Base-by-base conservation (phyloP, 495 filamentous ascomycete species). In the Neurospora sp. region DNA sequence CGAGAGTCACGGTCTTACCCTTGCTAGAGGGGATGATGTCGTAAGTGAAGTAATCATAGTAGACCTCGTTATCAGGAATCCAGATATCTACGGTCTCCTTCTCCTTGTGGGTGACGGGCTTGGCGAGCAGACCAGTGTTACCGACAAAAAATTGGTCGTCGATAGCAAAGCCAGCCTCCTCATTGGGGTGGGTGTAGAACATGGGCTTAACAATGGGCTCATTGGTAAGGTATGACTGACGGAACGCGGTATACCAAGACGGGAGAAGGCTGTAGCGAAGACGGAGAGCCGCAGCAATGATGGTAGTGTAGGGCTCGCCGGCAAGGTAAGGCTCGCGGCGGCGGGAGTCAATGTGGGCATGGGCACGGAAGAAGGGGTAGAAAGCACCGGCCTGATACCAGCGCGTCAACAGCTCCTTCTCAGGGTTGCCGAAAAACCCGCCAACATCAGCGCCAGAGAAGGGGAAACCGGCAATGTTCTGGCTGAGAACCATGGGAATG, bases 291-390 rank as follows among this genome's bases (percentile, higher is more conserved):
- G 94, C 89, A 0, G 92, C 90, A 75, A 97, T 95, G 78, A 97
- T 97, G 41, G 87, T 86, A 35, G 88, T 91, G 81, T 97, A 93
- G 0, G 94, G 95, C 74, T 95, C 90, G 48, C 91, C 92, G 22
- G 89, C 86, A 40, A 99, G 84, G 79, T 98, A 98, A 5, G 96
- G 96, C 84, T 99, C 96, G 44, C 96, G 90, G 14, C 96, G 91
- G 35, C 96, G 92, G 68, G 95, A 91, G 77, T 98, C 96, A 74
- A 98, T 98, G 79, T 99, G 96, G 20, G 96, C 96, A 77, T 99
- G 96, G n/a, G 88, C 96, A 48, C 96, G 92, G 91, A 98, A 97
- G 87, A 98, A 99, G 27, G 96, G 96, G 80, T 98, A 98, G 89
- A 97, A 99, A 48, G 93, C 93, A 70, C 96, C 96, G 45, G 94